A percentile compares a stretch with the other conserved stretches of the same genome.
Evolutionary conservation across 2,329 filamentous ascomycete species (phyloP).

Genomic region (Lasiodiplodia sp.): DNA sequence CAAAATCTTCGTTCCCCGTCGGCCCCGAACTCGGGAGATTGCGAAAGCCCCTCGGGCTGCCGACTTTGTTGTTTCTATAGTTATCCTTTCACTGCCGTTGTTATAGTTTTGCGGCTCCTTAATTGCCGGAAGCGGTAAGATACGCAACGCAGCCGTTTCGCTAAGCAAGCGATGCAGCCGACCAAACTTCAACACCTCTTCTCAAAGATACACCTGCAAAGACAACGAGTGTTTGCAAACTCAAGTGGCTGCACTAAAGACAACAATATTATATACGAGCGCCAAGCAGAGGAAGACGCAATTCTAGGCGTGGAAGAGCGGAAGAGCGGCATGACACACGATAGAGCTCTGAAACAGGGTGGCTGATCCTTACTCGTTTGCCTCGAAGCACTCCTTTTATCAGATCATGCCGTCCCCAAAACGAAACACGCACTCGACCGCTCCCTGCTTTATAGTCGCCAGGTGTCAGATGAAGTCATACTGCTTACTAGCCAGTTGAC

Average conservation of each 20-base stretch:
- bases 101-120: conserved; percentile 8
- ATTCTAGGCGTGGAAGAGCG: not conserved
- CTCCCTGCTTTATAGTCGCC: too few relatives aligned
- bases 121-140: not conserved
- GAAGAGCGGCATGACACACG: not conserved
- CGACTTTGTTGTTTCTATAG: conserved; percentile 4
- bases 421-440: not conserved
- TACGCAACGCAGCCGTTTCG: not conserved
- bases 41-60: not conserved
- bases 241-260: not conserved
- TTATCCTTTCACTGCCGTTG: not conserved
- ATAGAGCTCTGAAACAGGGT: conserved; percentile 13
- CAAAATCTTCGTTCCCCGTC: not conserved
- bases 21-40: not conserved
- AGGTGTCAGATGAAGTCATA: not conserved
- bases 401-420: conserved; percentile 7
- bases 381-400: conserved; percentile 5
- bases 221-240: not conserved
- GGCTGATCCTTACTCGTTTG: conserved; percentile 10
- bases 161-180: conserved; percentile 7
- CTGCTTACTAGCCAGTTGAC: not conserved
- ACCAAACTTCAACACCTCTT: not conserved
- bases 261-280: not conserved
- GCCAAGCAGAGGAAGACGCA: not conserved
- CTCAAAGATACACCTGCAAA: not conserved